Conservation (phyloP, 768 basidiomycete species). For the Rhizopogon rudus region DNA sequence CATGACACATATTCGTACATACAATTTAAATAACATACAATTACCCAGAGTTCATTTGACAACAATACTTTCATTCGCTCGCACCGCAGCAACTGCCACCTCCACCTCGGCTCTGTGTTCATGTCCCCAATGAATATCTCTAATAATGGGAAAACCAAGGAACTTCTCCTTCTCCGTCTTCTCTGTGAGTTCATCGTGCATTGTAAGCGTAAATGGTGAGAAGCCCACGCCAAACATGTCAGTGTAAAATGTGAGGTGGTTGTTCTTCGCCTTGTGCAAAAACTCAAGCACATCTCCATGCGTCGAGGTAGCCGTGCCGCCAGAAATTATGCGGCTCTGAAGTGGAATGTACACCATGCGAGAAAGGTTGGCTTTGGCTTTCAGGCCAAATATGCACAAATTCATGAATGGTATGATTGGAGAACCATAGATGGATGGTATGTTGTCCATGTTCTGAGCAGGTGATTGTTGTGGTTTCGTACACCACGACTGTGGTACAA, state of each 20-base stretch:
- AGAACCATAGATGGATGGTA: neutral
- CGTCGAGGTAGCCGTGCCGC: neutral
- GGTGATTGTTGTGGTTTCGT: neutral
- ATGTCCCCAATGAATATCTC: conserved; percentile 6
- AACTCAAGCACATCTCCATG: neutral
- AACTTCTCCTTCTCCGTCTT: conserved; percentile 1
- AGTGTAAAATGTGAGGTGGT: neutral
- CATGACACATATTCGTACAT: too few relatives aligned
- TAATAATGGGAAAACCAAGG: conserved; percentile 5
- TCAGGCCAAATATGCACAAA: neutral
- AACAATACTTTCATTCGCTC: neutral
- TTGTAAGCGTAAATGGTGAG: neutral
- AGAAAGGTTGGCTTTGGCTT: neutral
- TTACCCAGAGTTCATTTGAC: neutral
- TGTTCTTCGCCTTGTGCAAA: neutral
- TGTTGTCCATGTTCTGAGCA: conserved; percentile 10
- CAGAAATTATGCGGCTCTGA: conserved; percentile 2
- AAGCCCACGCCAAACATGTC: neutral
- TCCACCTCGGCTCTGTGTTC: conserved; percentile 9
- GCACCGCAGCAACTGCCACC: neutral
- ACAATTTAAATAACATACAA: too few relatives aligned
- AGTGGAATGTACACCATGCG: conserved; percentile 5
- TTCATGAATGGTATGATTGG: too few relatives aligned
- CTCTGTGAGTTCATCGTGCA: neutral
- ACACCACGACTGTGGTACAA: conserved; percentile 12